These are phyloP conservation scores for Omphalotus guepiniiformis DNA, from an alignment of 768 basidiomycete species.

Conservation along the genomic window DNA sequence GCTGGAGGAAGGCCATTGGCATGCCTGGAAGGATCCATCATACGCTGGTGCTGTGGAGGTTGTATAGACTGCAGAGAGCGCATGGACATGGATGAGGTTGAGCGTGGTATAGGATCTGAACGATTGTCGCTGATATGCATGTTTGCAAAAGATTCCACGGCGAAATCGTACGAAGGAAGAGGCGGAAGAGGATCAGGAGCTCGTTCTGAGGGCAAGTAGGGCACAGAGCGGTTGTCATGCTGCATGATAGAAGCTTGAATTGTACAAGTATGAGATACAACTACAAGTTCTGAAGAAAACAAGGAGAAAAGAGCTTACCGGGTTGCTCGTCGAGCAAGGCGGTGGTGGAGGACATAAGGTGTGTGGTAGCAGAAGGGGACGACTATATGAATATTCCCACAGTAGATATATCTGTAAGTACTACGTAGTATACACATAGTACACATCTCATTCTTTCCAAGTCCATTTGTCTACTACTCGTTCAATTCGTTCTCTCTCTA, in stretches of 20 bases:
- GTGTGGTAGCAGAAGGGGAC: too few relatives aligned
- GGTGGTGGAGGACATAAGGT: too few relatives aligned
- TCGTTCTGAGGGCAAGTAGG: constrained; percentile 38
- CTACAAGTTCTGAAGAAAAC: too few relatives aligned
- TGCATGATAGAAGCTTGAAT: constrained; percentile 31
- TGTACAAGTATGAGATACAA: too few relatives aligned
- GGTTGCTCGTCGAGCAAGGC: too few relatives aligned
- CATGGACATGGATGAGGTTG: constrained; percentile 55
- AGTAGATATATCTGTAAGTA: too few relatives aligned
- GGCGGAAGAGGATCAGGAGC: constrained; percentile 20
- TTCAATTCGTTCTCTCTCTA: constrained; percentile 72
- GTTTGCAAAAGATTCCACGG: constrained; percentile 48
- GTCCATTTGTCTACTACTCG: constrained; percentile 65
- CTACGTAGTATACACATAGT: too few relatives aligned
- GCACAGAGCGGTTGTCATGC: constrained; percentile 45
- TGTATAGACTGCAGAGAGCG: constrained; percentile 27
- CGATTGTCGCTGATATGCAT: constrained; percentile 46
- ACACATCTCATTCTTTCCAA: constrained; percentile 38
- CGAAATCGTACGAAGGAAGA: constrained; percentile 39
- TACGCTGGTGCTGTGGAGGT: constrained; percentile 18
- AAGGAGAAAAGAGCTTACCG: too few relatives aligned
- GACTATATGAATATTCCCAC: too few relatives aligned
- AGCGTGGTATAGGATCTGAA: constrained; percentile 48
- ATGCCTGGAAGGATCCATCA: constrained; percentile 32
- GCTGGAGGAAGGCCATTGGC: constrained; percentile 37